Evolutionary conservation across 2,329 filamentous ascomycete species (phyloP).

Genomic region (Microdochium bolleyi): DNA sequence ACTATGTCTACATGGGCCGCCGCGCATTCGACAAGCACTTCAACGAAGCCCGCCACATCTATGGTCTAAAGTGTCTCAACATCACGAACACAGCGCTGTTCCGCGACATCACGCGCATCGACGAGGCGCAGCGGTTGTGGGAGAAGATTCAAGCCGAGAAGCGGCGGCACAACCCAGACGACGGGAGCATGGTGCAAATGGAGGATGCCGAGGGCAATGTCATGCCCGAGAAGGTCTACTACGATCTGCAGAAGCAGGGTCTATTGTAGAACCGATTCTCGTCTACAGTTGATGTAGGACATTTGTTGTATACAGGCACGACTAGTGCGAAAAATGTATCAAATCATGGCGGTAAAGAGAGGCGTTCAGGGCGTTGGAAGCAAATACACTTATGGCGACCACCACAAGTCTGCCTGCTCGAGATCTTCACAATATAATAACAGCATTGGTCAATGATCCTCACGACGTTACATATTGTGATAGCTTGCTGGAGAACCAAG

Average conservation of each 20-base stretch:
- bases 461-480: too few species aligned
- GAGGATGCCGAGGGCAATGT: constrained; percentile 96
- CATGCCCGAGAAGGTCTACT: constrained; percentile 98
- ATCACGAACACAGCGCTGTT: constrained; percentile 89
- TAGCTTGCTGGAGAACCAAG: too few species aligned
- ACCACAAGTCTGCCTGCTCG: too few species aligned
- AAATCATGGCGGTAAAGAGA: too few species aligned
- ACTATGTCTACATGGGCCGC: constrained; percentile 97
- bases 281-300: neutral
- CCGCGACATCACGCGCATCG: constrained; percentile 86
- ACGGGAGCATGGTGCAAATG: constrained; percentile 92
- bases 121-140: constrained; percentile 83
- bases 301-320: neutral
- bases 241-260: constrained; percentile 89
- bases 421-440: too few species aligned
- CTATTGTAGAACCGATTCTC: constrained; percentile 44
- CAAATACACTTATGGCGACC: too few species aligned
- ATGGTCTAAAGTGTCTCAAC: constrained; percentile 87
- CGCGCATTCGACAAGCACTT: constrained; percentile 98
- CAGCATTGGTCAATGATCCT: too few species aligned
- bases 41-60: constrained; percentile 86
- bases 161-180: constrained; percentile 66
- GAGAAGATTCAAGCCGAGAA: constrained; percentile 86
- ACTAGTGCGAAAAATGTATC: neutral
- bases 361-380: too few species aligned